Base-by-base conservation (phyloP, 1,139 yeast species). In the Trichomonascaceae sp. region DNA sequence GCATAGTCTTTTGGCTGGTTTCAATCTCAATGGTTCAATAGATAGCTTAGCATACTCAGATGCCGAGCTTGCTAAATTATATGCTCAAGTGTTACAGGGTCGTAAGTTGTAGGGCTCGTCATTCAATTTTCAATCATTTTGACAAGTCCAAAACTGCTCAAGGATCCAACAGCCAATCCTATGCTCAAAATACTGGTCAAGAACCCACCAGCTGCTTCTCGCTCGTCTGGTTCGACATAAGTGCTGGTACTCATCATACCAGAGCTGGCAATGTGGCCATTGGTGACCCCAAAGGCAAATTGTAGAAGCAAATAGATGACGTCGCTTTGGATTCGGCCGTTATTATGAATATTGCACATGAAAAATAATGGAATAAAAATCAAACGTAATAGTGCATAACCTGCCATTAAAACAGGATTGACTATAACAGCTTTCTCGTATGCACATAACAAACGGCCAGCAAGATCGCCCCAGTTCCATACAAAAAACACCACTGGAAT, bases 121-220 rank as follows among this genome's bases (percentile, higher is more conserved):
- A n/a, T n/a, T n/a, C n/a, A 22, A 13, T 36, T 48, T 19, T 43
- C 45, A 13, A 56, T 53, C 48, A 61, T 27, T 13, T 63, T 69
- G 1, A 84, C 90, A 55, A 87, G 76, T 1, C 81, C 65, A 65
- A 88, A 88, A 63, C 96, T 85, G 52, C 85, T 67, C 0, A 90
- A 63, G 59, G 95, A 83, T 1, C 98, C 97, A 2, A 79, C 74
- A 0, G 95, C 83, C 54, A 90, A 75, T 0, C 96, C 96, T 19
- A 81, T 64, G 56, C 91, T 84, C 53, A 89, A 76, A 60, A 87
- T 82, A 17, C 89, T 81, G 1, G 89, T 82, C 55, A 95, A 86
- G 67, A 90, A 87, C 2, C 96, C 97, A 43, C 97, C 96, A 0
- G 98, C 96, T 0, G 96, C 96, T 60, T 87, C 90, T 67, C 83